phyloP scores from a whole-genome alignment of 106 monocot species.

The Amphibolis antarctica region DNA sequence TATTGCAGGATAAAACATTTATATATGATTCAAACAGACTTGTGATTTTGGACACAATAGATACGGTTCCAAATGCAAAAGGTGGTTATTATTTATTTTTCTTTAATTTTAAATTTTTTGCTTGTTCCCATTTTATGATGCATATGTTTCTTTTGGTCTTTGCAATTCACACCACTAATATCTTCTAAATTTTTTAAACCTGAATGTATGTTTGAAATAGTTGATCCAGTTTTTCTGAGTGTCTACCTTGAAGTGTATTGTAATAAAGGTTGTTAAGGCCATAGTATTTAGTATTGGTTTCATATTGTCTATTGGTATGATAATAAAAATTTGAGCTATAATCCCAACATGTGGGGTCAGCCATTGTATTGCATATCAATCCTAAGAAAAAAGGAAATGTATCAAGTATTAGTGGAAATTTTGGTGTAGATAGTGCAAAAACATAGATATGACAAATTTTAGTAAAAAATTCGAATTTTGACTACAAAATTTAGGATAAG shows the following conservation, averaged over 20 bases:
- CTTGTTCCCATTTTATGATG: not conserved
- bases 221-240: not conserved
- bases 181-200: not conserved
- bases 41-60: slow-evolving; percentile 66
- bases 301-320: too few relatives aligned
- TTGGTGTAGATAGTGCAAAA: too few relatives aligned
- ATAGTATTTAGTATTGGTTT: too few relatives aligned
- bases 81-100: slow-evolving; percentile 13
- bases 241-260: not conserved
- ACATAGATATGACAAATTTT: too few relatives aligned
- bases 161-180: not conserved
- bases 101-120: not conserved
- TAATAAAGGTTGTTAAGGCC: too few relatives aligned
- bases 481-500: too few relatives aligned
- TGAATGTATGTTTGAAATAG: not conserved
- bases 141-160: not conserved
- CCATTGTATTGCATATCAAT: too few relatives aligned
- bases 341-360: too few relatives aligned
- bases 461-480: too few relatives aligned
- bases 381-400: too few relatives aligned
- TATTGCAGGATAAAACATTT: slow-evolving; percentile 81
- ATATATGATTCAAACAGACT: slow-evolving; percentile 79
- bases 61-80: slow-evolving; percentile 73
- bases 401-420: too few relatives aligned
- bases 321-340: too few relatives aligned